Base-by-base conservation (phyloP, 768 basidiomycete genomes). In the Serpula lacrymans region DNA sequence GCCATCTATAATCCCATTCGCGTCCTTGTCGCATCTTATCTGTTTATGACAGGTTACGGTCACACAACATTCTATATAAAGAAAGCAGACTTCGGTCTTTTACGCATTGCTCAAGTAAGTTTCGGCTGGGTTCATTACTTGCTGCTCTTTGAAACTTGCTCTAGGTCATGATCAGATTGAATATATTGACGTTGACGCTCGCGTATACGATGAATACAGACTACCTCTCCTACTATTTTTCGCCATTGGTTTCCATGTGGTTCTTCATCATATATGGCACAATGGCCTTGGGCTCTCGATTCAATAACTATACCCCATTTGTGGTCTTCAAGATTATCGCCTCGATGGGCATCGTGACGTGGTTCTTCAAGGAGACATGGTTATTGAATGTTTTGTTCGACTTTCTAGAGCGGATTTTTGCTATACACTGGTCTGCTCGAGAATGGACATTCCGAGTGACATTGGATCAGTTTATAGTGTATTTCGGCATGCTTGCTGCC, bases 1-100 rank as follows among this genome's bases (percentile, higher is more conserved):
- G 88, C 88, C n/a, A 90, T 95, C 42, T 95, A 95, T 65, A 94
- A 95, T 55, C 85, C 87, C 27, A 80, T 94, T 31, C 82, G 92
- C 35, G 84, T 88, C 20, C 70, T 94, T 23, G 92, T 96, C 16
- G 89, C 92, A 11, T 75, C 88, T 2, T 93, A 92, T 58, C 71
- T 93, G 13, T 94, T 92, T 65, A 90, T 94, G 90, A 88, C 88
- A 17, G 92, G 92, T 31, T 96, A 92, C 68, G 86, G 89, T 13
- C 89, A 92, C 55, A 85, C 86, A 8, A 85, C 76, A 32, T 96
- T 82, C 61, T 95, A 93, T 64, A 67, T 93, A 50, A 88, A 85
- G 59, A 94, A 94, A 59, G 86, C 82, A 14, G 88, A 95, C 59
- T 95, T 83, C 63, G 78, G 86, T 3, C 83, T 88, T 60, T 60